Evolutionary conservation across 768 basidiomycete species (phyloP), one percentile per base, ranked within the genome.

Genomic region (Hygrocybe punicea): DNA sequence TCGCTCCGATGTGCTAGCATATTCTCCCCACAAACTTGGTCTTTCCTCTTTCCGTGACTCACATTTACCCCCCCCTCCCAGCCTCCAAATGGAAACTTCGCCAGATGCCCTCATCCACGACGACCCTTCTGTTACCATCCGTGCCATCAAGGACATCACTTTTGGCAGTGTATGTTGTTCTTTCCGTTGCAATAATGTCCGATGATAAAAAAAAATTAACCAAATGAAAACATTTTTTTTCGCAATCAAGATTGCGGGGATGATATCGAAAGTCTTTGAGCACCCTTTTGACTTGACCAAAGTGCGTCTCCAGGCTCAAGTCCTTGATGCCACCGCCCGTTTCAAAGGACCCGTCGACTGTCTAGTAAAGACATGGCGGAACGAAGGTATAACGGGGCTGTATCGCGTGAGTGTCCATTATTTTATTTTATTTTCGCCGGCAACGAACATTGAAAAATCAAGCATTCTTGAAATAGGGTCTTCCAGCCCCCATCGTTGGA

Each of bases 231-330:
- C n/a, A n/a, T n/a, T 45, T 55, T 35, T 11, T 46, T 17, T 56
- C 42, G 50, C 6, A 6, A 13, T 45, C 11, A n/a, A 90, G 90
- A 68, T 82, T 21, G 90, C 93, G 51, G 92, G 93, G 10, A 91
- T 94, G 78, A 79, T 82, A 10, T 87, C 91, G 19, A 91, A 93
- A 72, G 78, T 93, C 6, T 87, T 95, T 62, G 93, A 93, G 73
- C 92, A 93, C 66, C 94, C 93, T 2, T 93, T 94, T 65, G 93
- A 96, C 74, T 80, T 96, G 36, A 88, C 91, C 60, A 95, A 95
- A 74, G 93, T 98, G 58, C 83, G 92, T 50, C 76, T 97, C 13
- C 93, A 96, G 73, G 82, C 90, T 3, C 93, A 96, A 69, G 87
- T 92, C 4, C 80, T 94, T 23, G 87, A 91, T 64, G 84, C 73